Evolutionary conservation across 2,329 filamentous ascomycete genomes (phyloP).

Genomic region (Talaromyces funiculosus): DNA sequence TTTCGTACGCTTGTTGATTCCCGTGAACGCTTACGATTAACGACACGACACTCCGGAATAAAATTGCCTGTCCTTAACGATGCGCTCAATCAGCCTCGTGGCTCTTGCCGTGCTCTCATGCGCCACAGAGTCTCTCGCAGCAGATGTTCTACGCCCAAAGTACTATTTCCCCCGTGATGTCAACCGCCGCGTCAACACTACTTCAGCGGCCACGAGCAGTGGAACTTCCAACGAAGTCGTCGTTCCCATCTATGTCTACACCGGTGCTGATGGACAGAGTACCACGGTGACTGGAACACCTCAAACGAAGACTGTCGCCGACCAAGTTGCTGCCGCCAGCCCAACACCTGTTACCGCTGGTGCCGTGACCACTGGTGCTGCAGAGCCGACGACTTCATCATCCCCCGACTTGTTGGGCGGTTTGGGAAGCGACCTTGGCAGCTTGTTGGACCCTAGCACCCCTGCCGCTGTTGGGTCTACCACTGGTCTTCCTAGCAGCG

Average conservation of each 20-base stretch:
- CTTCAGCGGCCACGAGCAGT: conserved; percentile 1
- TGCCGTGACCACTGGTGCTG: conserved; percentile 16
- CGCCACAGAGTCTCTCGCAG: conserved; percentile 25
- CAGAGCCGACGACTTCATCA: conserved; percentile 3
- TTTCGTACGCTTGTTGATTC: not conserved
- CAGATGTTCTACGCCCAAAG: conserved; percentile 27
- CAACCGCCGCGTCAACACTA: conserved; percentile 22
- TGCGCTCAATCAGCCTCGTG: conserved; percentile 27
- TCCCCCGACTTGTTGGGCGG: conserved; percentile 2
- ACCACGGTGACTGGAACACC: conserved; percentile 13
- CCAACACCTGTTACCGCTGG: conserved; percentile 20
- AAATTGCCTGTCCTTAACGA: conserved; percentile 17
- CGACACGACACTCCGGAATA: not conserved
- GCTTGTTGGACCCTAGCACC: conserved; percentile 3
- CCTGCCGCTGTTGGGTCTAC: conserved; percentile 2
- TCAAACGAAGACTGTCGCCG: conserved; percentile 6
- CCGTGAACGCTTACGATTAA: conserved; percentile 2
- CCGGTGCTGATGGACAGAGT: conserved; percentile 13
- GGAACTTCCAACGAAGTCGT: not conserved
- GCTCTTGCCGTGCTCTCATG: conserved; percentile 30
- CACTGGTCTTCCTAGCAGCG: conserved; percentile 3
- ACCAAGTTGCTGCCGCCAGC: not conserved
- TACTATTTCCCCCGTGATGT: conserved; percentile 32
- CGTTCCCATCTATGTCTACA: conserved; percentile 14
- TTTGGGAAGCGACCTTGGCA: conserved; percentile 8